Evolutionary conservation across 208 protist genomes (phyloP).

Genomic region (Trypanosoma conorhini): DNA sequence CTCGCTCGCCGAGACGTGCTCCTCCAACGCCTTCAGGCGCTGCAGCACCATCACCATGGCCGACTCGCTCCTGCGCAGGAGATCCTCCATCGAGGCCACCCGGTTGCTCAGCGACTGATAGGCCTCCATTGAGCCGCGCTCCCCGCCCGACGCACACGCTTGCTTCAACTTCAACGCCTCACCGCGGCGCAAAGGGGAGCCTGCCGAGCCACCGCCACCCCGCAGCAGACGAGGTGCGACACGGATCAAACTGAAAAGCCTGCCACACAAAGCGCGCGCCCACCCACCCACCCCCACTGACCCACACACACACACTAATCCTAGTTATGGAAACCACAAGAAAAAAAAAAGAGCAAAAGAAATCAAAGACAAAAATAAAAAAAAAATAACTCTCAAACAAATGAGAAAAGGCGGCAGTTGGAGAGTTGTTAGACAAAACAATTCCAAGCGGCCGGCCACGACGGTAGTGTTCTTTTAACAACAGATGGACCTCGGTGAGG

Average conservation of each 20-base stretch:
- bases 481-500: no score
- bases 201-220: background rate
- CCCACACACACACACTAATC: conserved; percentile 2
- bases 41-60: conserved; percentile 55
- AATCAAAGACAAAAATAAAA: no score
- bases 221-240: background rate
- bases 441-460: no score
- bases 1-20: conserved; percentile 54
- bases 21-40: conserved; percentile 79
- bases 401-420: no score
- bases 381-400: no score
- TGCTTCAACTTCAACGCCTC: background rate
- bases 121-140: conserved; percentile 17
- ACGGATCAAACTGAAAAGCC: background rate
- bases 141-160: background rate
- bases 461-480: no score
- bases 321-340: no score
- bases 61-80: conserved; percentile 75
- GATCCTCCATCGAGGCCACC: conserved; percentile 79
- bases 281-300: background rate
- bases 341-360: no score
- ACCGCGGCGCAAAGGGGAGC: background rate
- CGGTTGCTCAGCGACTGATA: conserved; percentile 51
- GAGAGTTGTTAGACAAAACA: no score
- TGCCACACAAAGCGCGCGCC: background rate